Conservation (phyloP, 176 grass and related monocot species). For the Zea luxurians region DNA sequence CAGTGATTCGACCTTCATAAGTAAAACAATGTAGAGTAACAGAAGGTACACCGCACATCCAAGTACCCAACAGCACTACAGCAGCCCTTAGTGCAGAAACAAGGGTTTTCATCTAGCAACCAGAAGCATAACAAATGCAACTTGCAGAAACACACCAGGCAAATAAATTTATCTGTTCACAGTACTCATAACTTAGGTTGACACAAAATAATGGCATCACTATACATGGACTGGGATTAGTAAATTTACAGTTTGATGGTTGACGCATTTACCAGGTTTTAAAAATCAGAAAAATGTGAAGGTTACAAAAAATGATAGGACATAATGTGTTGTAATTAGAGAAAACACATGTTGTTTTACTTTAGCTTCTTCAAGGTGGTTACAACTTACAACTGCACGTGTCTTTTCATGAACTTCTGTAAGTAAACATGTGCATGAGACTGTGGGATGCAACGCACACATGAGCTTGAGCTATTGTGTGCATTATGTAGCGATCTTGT, state of each 20-base stretch:
- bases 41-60: not conserved
- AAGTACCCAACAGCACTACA: not conserved
- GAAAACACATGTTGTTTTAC: not conserved
- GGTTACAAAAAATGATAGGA: not conserved
- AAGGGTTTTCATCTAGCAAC: constrained; percentile 12
- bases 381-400: not conserved
- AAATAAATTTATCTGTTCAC: not conserved
- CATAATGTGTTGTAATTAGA: not conserved
- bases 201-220: not conserved
- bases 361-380: not conserved
- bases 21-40: not conserved
- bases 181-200: not conserved
- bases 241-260: not conserved
- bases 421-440: not conserved
- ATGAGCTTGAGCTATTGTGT: not conserved
- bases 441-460: not conserved
- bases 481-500: not conserved
- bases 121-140: constrained; percentile 4
- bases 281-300: not conserved
- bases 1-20: not conserved
- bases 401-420: constrained; percentile 1
- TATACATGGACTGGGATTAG: not conserved
- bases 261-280: not conserved
- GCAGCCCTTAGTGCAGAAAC: not conserved
- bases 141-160: not conserved